Base-by-base conservation (phyloP, 2,329 filamentous ascomycete genomes). In the Mycosphaerella sp. region DNA sequence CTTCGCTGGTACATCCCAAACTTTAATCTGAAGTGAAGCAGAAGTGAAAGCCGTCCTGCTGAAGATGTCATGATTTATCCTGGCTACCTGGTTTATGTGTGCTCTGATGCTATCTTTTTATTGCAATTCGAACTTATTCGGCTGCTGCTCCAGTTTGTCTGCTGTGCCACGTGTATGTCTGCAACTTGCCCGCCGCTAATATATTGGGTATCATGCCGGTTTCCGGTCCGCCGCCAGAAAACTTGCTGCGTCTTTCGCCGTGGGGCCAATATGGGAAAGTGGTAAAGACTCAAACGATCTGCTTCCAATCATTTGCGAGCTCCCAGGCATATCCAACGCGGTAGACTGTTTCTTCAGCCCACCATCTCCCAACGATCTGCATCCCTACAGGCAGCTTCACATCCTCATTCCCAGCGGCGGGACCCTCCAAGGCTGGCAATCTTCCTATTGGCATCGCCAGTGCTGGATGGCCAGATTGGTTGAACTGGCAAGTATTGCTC, bases 401-500 rank as follows among this genome's bases (percentile, higher is more conserved):
- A 25, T 53, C 32, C n/a, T 53, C 48, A 8, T 34, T 44, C 6
- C 51, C 59, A 16, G 41, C 47, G 6, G 43, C 48, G 4, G 55
- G 57, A 0, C 77, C 78, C 10, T 81, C 73, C 42, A 81, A 71
- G 58, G 81, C 77, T 70, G 2, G 75, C 50, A 60, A 36, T 37
- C 49, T 54, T 5, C 65, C 63, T 13, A 62, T 73, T 64, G 75
- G 75, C 47, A 78, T 71, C 21, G 66, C 70, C 55, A 78, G 57
- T 0, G 67, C 75, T 3, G 74, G 74, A 64, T 78, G 74, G 0
- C 74, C 75, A 1, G 73, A 75, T 6, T 72, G 60, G 62, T 77
- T 76, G 60, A 77, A 77, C 3, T 70, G 70, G 8, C 75, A 75
- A 4, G 79, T 82, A 56, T 82, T 82, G 13, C 70, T 72, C 0